Conservation (phyloP, 164 flowering plant genomes). For the Nymphaea colorata region DNA sequence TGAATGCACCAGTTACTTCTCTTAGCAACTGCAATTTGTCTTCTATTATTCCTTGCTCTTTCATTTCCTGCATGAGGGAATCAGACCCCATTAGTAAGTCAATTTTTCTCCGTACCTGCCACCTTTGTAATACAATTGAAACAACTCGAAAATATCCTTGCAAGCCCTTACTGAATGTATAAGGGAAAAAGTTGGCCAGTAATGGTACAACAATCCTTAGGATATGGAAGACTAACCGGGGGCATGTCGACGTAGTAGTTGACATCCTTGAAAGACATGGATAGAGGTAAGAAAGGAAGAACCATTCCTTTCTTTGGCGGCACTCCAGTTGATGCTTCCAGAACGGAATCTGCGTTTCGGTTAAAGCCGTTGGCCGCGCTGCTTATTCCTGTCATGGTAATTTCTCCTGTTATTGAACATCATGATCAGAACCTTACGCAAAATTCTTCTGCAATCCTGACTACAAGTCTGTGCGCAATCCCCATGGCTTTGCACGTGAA, state of each 20-base stretch:
- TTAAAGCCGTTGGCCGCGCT: constrained; percentile 28
- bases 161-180: background rate
- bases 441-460: too few species aligned
- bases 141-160: background rate
- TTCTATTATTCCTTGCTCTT: constrained; percentile 26
- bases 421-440: background rate
- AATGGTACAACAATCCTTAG: background rate
- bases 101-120: too few species aligned
- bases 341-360: constrained; percentile 28
- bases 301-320: constrained; percentile 93
- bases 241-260: constrained; percentile 96
- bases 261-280: constrained; percentile 81
- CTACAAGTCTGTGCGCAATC: too few species aligned
- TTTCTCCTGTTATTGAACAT: constrained; percentile 35
- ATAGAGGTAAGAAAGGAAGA: constrained; percentile 81
- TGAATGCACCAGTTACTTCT: constrained; percentile 27
- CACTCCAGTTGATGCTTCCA: constrained; percentile 43
- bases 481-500: too few species aligned
- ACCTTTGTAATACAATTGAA: too few species aligned
- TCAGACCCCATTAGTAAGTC: background rate
- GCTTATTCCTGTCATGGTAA: constrained; percentile 38
- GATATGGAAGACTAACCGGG: constrained; percentile 19
- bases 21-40: constrained; percentile 28
- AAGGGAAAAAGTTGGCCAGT: background rate
- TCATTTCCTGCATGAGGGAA: constrained; percentile 20